Evolutionary conservation across 2,329 filamentous ascomycete species (phyloP), one percentile per base, ranked within the genome.

Genomic region (Didymella pinodella): DNA sequence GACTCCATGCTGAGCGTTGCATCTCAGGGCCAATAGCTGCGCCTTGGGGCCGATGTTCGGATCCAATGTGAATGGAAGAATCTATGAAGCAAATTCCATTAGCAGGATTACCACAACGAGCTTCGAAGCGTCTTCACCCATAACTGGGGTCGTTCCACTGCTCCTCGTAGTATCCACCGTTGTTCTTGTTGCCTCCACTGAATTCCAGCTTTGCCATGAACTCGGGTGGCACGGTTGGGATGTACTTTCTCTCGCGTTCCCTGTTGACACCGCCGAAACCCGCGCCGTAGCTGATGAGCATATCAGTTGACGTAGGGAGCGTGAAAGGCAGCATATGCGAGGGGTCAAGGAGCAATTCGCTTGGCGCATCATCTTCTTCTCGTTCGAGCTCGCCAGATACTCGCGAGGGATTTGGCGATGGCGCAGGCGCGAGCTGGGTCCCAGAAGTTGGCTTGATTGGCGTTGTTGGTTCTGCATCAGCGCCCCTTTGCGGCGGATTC

Each of bases 261-360:
- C 90, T 86, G 79, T 99, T 97, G 46, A 95, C 82, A 0, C 95
- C 95, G 5, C 95, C 95, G 71, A 98, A 95, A 0, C 95, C 95
- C 12, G 95, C 93, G 0, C 95, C 95, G 71, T 96, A 99, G 65
- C 89, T 94, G 47, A 99, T 87, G 47, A 98, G 84, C 95, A 99
- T 99, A 76, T 99, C 95, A 26, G 93, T 98, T 57, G 92, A 95
- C 1, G 94, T 97, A 1, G 95, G 95, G 28, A 99, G 82, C n/a
- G 90, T 90, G 75, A 99, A 99, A 0, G 95, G 95, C 26, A 99
- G 84, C 85, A 97, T 96, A 59, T 97, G 82, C 2, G 93, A 91
- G 3, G 94, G 92, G 71, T 98, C 93, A 52, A 98, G 79, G 43
- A 97, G 86, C 34, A 97, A 83, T 59, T 91, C 85, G 66, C 91